Evolutionary conservation across 2,329 filamentous ascomycete species (phyloP).

Genomic region (Lecanicillium sp.): DNA sequence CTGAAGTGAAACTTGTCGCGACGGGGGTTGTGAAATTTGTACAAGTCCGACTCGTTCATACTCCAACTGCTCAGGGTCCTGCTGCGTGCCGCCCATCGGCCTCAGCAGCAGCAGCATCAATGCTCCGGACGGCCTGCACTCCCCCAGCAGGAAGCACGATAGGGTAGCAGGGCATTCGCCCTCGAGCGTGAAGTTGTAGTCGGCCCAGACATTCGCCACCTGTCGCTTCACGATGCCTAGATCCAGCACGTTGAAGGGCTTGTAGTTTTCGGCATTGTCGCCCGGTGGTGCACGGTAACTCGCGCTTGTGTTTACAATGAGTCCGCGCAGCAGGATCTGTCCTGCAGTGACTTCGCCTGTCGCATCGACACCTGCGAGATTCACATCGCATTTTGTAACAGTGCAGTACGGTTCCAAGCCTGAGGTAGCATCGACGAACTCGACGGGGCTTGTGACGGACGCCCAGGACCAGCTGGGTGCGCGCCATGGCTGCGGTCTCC

Average conservation of each 20-base stretch:
- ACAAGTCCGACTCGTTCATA: not conserved
- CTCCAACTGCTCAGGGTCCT: not conserved
- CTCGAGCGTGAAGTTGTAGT: conserved; percentile 11
- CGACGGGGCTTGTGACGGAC: not conserved
- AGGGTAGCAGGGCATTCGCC: not conserved
- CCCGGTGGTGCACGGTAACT: not conserved
- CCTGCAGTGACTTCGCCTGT: conserved; percentile 10
- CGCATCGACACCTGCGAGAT: conserved; percentile 6
- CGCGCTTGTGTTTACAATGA: conserved; percentile 1
- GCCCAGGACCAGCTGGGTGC: conserved; percentile 18
- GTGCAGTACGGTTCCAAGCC: conserved; percentile 3
- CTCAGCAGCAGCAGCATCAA: not conserved
- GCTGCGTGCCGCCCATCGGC: not conserved
- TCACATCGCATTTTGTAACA: not conserved
- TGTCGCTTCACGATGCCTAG: conserved; percentile 7
- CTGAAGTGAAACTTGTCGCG: not conserved
- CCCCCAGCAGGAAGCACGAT: conserved; percentile 11
- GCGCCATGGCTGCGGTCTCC: conserved; percentile 10
- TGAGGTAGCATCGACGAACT: conserved; percentile 3
- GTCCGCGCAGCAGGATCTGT: conserved; percentile 5
- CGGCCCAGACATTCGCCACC: conserved; percentile 12
- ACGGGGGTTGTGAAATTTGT: not conserved
- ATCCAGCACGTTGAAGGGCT: conserved; percentile 4
- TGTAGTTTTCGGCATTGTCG: not conserved
- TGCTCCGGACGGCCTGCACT: conserved; percentile 4